Conservation (phyloP, 139 green algal species). For the Haematococcus sp. region DNA sequence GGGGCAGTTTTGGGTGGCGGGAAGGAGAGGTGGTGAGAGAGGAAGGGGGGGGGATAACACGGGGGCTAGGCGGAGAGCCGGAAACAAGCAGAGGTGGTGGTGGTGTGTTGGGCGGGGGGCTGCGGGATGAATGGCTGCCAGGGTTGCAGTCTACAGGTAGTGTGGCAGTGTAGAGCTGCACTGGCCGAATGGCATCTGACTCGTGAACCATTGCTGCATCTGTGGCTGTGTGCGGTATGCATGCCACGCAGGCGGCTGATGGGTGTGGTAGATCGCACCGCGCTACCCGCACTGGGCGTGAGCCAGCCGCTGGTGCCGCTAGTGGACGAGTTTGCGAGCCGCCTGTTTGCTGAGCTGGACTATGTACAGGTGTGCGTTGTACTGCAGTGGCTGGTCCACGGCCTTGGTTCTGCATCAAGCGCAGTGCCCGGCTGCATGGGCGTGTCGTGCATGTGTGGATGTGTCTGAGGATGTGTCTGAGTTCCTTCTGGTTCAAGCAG, state of each 20-base stretch:
- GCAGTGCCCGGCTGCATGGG: not conserved
- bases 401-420: not conserved
- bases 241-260: constrained; percentile 7
- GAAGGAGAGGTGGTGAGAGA: too few species aligned
- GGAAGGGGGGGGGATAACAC: too few species aligned
- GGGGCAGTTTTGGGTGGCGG: not conserved
- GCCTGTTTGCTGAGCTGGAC: constrained; percentile 95
- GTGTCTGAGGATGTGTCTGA: too few species aligned
- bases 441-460: not conserved
- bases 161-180: too few species aligned
- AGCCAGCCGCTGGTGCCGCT: constrained; percentile 82
- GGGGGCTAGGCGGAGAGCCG: too few species aligned
- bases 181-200: too few species aligned
- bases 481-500: not conserved
- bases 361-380: constrained; percentile 69
- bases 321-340: constrained; percentile 93
- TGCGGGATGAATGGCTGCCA: too few species aligned
- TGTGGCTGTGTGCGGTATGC: not conserved
- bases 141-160: too few species aligned
- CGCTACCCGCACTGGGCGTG: constrained; percentile 11
- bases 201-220: not conserved
- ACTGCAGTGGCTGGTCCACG: not conserved
- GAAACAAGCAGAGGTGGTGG: too few species aligned
- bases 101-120: too few species aligned
- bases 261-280: not conserved